Evolutionary conservation across 2,329 filamentous ascomycete genomes (phyloP), one percentile per base, ranked within the genome.

Genomic region (Fusarium tanahbumbuense): DNA sequence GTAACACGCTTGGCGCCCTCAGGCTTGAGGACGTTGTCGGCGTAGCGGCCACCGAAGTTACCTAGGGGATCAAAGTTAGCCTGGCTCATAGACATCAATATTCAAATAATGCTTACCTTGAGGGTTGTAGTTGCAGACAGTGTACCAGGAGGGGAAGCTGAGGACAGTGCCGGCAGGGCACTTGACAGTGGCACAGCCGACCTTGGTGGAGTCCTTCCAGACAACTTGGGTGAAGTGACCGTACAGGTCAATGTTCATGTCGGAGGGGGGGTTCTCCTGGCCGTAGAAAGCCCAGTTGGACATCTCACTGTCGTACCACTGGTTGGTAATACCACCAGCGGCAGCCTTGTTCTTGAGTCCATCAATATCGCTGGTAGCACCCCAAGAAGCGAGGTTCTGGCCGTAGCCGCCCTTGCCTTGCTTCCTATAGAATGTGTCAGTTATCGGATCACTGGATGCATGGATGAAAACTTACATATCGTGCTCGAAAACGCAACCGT

Each of bases 241-340:
- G 86, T 87, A 93, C 7, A 77, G 71, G 56, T 89, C 82, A 78
- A 94, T 93, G 79, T 87, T 79, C 78, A 77, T 74, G 85, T 88
- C 88, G 75, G 87, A 80, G 27, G 92, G 91, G 25, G 79, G 77
- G 77, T 83, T 85, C 62, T 80, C 77, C 72, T 84, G 60, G 70
- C 89, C 91, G 76, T 91, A 96, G 78, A 81, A 84, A 56, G 82
- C 79, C 81, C 86, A 90, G 75, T 81, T 81, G 68, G 78, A 77
- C 74, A 92, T 83, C 81, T 97, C 93, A 75, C 87, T 88, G 79
- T 96, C 93, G 87, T 98, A 98, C 93, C 96, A 98, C 82, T 91
- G 85, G 78, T 95, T 87, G 76, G 90, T 93, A 77, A 95, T 90
- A 72, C 91, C 89, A 69, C 87, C 84, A 56, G 89, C 88, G 68